Evolutionary conservation across 2,329 filamentous ascomycete species (phyloP).

Genomic region (Talaromyces amestolkiae): DNA sequence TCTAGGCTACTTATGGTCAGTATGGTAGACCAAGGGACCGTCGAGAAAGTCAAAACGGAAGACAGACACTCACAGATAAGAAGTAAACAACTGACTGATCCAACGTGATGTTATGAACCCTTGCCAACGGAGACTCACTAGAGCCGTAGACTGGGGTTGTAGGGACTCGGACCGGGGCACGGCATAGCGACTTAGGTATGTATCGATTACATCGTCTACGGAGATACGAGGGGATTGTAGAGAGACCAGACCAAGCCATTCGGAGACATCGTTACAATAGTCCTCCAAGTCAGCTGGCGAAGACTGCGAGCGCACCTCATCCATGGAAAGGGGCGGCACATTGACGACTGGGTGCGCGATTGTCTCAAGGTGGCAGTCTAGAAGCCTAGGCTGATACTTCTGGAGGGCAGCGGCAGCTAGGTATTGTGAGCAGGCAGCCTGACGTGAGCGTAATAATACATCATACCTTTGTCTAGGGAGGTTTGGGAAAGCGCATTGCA

Average conservation of each 20-base stretch:
- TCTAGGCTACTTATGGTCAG: constrained; percentile 14
- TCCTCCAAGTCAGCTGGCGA: constrained; percentile 57
- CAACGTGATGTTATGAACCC: constrained; percentile 42
- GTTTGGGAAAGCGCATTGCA: constrained; percentile 50
- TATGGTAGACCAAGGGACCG: background rate
- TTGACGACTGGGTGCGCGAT: constrained; percentile 29
- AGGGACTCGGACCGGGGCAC: constrained; percentile 34
- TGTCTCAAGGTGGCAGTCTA: constrained; percentile 29
- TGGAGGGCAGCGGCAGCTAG: constrained; percentile 27
- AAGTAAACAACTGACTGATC: constrained; percentile 38
- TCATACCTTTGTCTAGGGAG: constrained; percentile 45
- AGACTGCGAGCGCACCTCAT: constrained; percentile 28
- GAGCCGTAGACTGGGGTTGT: constrained; percentile 21
- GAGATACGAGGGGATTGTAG: constrained; percentile 41
- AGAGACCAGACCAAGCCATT: constrained; percentile 62
- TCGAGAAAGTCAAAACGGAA: constrained; percentile 7
- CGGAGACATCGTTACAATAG: constrained; percentile 54
- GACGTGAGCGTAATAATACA: background rate
- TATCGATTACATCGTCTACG: constrained; percentile 39
- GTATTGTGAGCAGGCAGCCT: background rate
- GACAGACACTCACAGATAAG: constrained; percentile 35
- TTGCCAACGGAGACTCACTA: constrained; percentile 44
- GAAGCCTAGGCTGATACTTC: constrained; percentile 38
- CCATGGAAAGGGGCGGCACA: constrained; percentile 33
- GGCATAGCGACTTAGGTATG: constrained; percentile 45